These are phyloP conservation scores for Phytophthora pseudosyringae DNA, from an alignment of 352 stramenopile genomes.

Conservation along the genomic window DNA sequence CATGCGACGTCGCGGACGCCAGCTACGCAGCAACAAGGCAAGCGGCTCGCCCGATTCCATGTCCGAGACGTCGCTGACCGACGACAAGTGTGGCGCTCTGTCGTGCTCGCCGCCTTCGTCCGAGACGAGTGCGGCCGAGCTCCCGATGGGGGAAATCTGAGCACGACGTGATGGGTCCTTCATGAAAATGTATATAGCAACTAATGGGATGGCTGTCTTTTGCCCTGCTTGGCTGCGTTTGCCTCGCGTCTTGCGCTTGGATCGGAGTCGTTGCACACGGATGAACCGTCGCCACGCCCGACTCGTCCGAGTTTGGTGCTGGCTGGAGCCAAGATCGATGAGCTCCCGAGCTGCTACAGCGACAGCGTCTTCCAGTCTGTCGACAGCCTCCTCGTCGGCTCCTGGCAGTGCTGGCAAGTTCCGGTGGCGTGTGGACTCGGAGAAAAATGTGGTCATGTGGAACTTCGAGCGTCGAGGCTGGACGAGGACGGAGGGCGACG, in stretches of 20 bases:
- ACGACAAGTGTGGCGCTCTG: slow-evolving; percentile 26
- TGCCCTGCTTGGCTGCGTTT: no score
- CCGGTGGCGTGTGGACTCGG: slow-evolving; percentile 69
- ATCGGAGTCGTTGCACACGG: background rate
- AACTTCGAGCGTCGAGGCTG: slow-evolving; percentile 88
- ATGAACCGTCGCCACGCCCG: slow-evolving; percentile 9
- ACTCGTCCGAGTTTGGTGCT: no score
- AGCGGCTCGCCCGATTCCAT: slow-evolving; percentile 23
- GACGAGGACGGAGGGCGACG: slow-evolving; percentile 81
- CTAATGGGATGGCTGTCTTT: background rate
- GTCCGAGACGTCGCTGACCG: slow-evolving; percentile 22
- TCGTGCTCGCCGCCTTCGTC: slow-evolving; percentile 31
- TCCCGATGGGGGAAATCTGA: slow-evolving; percentile 24
- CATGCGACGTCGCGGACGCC: slow-evolving; percentile 66
- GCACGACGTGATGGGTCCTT: slow-evolving; percentile 1
- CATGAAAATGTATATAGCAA: slow-evolving; percentile 13
- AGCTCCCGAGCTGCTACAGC: background rate
- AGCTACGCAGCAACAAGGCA: slow-evolving; percentile 47
- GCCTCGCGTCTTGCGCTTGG: background rate
- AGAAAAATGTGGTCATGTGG: slow-evolving; percentile 86
- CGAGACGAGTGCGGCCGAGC: slow-evolving; percentile 23
- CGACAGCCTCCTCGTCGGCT: slow-evolving; percentile 7
- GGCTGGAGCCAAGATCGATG: no score
- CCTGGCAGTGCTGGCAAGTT: slow-evolving; percentile 39
- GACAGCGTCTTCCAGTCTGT: slow-evolving; percentile 4